Base-by-base conservation (phyloP, 1,284 basidiomycete genomes). In the Cutaneotrichosporon cutaneum region DNA sequence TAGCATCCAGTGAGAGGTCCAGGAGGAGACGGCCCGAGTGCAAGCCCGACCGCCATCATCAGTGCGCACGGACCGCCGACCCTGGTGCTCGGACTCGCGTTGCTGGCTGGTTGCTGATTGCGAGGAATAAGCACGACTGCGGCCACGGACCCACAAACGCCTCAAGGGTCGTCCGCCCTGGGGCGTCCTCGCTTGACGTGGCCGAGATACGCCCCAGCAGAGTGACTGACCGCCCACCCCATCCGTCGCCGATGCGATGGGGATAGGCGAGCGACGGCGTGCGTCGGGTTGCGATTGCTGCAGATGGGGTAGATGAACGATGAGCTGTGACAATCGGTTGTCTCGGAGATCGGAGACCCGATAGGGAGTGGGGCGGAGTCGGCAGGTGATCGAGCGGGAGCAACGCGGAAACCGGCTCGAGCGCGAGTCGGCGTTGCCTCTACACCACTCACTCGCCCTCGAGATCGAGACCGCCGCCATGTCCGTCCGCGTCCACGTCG, bases 401-500 rank as follows among this genome's bases (percentile, higher is more conserved):
- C 30, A 30, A 30, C 30, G 30, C 30, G 30, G 30, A 30, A 30
- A 30, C 30, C 30, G 30, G 30, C 30, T 9, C 30, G 30, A 5
- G 30, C 30, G 30, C 30, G 9, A 30, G 30, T 9, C 30, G 30
- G 30, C 30, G 5, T 9, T 9, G 30, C n/a, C 22, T 24, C 10
- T 30, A n/a, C 24, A 53, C 24, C 21, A 14, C 47, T 4, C 47
- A 24, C 27, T 58, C 47, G 14, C 44, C 9, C n/a, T 33, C 33
- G 33, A 33, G 35, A 36, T 27, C 24, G 22, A 11, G n/a, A 14
- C 18, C 13, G 4, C 35, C 42, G 30, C 6, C 30, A 59, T 48
- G 55, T 47, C 70, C 66, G 21, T 67, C 61, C 59, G 48, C 0
- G 56, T 75, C 59, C 69, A 69, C 52, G 61, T 72, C 21, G 76